Percentiles rank a stretch among this genome's conserved stretches.
Evolutionary conservation across 2,329 filamentous ascomycete genomes (phyloP).

Genomic region (Aureobasidium sp.): DNA sequence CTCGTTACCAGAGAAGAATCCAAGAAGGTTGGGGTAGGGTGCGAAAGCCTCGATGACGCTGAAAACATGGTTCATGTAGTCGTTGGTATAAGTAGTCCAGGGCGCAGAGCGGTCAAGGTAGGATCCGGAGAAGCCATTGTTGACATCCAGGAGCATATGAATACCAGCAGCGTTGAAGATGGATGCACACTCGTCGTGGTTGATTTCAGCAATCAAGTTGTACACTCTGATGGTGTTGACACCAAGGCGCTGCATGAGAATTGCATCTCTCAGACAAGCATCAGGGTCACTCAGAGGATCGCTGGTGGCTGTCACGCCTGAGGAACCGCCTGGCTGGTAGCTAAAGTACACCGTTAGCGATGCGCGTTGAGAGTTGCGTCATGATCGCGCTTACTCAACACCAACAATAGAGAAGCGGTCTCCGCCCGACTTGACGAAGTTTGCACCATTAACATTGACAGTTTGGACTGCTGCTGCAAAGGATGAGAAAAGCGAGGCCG

Average conservation of each 20-base stretch:
- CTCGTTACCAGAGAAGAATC: conserved; percentile 61
- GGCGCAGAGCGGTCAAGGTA: conserved; percentile 49
- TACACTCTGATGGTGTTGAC: conserved; percentile 55
- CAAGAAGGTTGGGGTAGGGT: conserved; percentile 55
- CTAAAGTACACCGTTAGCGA: background rate
- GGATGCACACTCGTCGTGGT: conserved; percentile 49
- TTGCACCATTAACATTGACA: conserved; percentile 36
- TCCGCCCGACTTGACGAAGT: conserved; percentile 47
- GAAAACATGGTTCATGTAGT: conserved; percentile 51
- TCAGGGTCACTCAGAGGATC: conserved; percentile 47
- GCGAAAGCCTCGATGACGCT: conserved; percentile 59
- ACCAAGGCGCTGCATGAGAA: conserved; percentile 43
- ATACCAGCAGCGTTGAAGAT: conserved; percentile 57
- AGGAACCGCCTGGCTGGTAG: conserved; percentile 51
- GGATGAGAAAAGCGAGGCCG: conserved; percentile 8
- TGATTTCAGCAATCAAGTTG: conserved; percentile 46
- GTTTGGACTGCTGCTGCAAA: conserved; percentile 38
- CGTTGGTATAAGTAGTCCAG: conserved; percentile 44
- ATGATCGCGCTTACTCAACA: conserved; percentile 32
- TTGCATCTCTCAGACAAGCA: conserved; percentile 49
- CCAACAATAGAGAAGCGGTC: conserved; percentile 51
- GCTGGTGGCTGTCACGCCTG: conserved; percentile 37
- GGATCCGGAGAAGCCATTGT: conserved; percentile 48
- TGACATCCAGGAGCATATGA: conserved; percentile 58
- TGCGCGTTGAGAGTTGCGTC: background rate